phyloP scores from a whole-genome alignment of 371 early-diverging fungal species.

The Rhizopus stolonifer region DNA sequence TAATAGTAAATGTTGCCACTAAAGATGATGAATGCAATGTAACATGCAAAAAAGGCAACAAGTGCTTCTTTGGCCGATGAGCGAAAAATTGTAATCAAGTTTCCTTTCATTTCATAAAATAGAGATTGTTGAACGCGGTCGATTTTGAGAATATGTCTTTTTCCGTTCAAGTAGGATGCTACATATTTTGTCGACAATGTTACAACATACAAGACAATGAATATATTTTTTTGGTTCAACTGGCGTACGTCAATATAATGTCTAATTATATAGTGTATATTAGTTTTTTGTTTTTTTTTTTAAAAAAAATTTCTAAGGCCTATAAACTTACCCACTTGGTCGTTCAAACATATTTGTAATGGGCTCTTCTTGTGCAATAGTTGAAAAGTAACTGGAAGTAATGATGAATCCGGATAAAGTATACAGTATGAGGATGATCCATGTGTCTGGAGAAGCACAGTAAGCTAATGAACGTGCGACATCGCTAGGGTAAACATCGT shows the following conservation, averaged over 20 bases:
- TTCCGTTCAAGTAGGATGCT: constrained; percentile 25
- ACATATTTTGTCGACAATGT: constrained; percentile 36
- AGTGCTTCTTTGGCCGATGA: constrained; percentile 18
- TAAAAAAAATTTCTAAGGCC: not conserved
- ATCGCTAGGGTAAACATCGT: constrained; percentile 16
- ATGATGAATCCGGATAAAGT: constrained; percentile 1
- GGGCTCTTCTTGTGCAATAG: constrained; percentile 14
- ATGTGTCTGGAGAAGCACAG: constrained; percentile 11
- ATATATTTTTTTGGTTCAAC: constrained; percentile 42
- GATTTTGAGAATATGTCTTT: constrained; percentile 30
- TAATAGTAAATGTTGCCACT: constrained; percentile 30
- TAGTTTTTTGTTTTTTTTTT: no score
- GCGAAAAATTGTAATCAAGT: constrained; percentile 20
- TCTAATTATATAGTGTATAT: no score
- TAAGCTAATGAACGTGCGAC: constrained; percentile 2
- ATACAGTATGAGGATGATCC: constrained; percentile 5
- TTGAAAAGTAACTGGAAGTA: constrained; percentile 16
- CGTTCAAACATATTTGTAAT: constrained; percentile 3
- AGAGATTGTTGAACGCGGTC: constrained; percentile 43
- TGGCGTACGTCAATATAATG: constrained; percentile 39
- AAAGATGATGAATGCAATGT: constrained; percentile 26
- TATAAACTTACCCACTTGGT: constrained; percentile 16
- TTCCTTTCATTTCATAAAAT: constrained; percentile 26
- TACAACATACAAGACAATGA: constrained; percentile 37
- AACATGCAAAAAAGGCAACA: constrained; percentile 19